These are phyloP conservation scores for Dipodascopsis uninucleata DNA, from an alignment of 805 yeast species.

Conservation along the genomic window DNA sequence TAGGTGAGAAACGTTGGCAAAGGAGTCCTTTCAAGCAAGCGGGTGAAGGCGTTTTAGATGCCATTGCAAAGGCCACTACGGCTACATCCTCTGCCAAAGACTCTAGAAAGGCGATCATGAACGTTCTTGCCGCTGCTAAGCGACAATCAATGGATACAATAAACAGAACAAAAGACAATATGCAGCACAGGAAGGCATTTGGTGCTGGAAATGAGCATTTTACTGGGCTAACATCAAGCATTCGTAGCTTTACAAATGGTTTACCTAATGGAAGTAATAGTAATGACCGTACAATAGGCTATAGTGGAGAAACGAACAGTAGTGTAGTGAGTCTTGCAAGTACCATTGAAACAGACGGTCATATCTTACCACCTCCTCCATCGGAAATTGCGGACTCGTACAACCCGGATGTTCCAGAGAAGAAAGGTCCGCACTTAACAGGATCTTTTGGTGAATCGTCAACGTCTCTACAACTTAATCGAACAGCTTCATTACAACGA, in stretches of 20 bases:
- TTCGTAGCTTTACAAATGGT: conserved; percentile 15
- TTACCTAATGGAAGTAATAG: conserved; percentile 9
- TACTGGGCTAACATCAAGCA: conserved; percentile 18
- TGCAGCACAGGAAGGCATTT: conserved; percentile 11
- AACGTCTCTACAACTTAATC: too few relatives aligned
- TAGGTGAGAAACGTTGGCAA: conserved; percentile 20
- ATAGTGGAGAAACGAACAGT: conserved; percentile 11
- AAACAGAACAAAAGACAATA: conserved; percentile 12
- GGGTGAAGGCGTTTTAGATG: conserved; percentile 25
- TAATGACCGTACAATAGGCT: conserved; percentile 4
- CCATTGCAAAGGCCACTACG: conserved; percentile 23
- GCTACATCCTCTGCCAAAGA: conserved; percentile 13
- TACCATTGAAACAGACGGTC: conserved; percentile 7
- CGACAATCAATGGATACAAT: conserved; percentile 21
- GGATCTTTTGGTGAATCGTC: too few relatives aligned
- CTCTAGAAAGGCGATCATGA: conserved; percentile 22
- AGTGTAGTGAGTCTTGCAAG: conserved; percentile 17
- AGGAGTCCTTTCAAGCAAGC: conserved; percentile 23
- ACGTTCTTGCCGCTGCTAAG: conserved; percentile 24
- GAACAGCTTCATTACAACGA: too few relatives aligned
- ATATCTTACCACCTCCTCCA: conserved; percentile 12
- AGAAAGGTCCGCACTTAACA: too few relatives aligned
- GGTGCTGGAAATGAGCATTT: conserved; percentile 10
- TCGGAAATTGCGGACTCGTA: conserved; percentile 17
- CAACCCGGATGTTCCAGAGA: conserved; percentile 3